Evolutionary conservation across 2,329 filamentous ascomycete genomes (phyloP).

Genomic region (Byssoonygena ceratinophila): DNA sequence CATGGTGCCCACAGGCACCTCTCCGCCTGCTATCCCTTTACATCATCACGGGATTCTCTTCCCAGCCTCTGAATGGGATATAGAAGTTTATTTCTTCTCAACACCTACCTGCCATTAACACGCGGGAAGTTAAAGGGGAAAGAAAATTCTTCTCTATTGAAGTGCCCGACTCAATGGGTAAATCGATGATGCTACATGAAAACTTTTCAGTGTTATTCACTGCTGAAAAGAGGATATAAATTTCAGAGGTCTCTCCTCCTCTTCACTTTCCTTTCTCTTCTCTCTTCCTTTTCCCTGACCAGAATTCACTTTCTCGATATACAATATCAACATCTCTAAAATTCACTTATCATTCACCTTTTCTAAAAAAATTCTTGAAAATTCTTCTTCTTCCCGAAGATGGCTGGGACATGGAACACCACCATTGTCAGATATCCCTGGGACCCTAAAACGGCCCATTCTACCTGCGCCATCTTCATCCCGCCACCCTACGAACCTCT

Average conservation of each 20-base stretch:
- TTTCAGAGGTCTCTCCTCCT: not conserved
- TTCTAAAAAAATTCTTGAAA: not conserved
- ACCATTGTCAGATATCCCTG: conserved; percentile 1
- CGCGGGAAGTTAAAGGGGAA: not conserved
- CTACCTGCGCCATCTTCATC: conserved; percentile 14
- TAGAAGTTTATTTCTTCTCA: not conserved
- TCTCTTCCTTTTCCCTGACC: not conserved
- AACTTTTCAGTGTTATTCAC: conserved; percentile 1
- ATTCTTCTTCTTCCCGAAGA: not conserved
- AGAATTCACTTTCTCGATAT: not conserved
- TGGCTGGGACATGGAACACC: not conserved
- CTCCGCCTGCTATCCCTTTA: too few species aligned
- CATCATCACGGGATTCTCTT: not conserved
- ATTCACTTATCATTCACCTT: not conserved
- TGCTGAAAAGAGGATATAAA: not conserved
- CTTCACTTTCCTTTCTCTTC: not conserved
- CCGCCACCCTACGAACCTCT: not conserved
- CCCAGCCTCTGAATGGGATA: not conserved
- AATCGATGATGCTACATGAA: not conserved
- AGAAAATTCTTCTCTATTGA: not conserved
- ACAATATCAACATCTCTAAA: not conserved
- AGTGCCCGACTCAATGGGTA: not conserved
- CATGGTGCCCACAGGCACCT: too few species aligned
- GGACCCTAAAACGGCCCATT: conserved; percentile 10
- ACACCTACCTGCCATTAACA: not conserved